Evolutionary conservation across 1,284 basidiomycete species (phyloP).

Genomic region (Sparassis latifolia): DNA sequence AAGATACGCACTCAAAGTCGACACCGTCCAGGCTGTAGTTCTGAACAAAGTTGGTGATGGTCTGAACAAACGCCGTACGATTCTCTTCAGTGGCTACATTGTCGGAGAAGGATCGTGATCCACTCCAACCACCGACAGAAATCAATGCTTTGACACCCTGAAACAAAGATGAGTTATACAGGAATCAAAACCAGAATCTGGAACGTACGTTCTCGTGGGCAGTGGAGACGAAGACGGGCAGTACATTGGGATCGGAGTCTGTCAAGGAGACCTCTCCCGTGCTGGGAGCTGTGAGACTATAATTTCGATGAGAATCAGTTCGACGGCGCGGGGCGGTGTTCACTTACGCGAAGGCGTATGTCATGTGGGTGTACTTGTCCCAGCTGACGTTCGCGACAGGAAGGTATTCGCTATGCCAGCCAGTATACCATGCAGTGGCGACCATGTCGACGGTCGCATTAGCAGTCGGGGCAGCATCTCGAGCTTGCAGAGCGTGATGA

Average conservation of each 20-base stretch:
- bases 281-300: constrained; percentile 19
- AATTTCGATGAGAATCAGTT: not conserved
- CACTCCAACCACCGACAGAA: constrained; percentile 82
- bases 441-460: constrained; percentile 29
- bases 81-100: constrained; percentile 52
- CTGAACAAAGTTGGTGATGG: constrained; percentile 52
- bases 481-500: not conserved
- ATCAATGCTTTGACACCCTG: constrained; percentile 64
- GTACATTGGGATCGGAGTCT: constrained; percentile 16
- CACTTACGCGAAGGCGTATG: constrained; percentile 59
- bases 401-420: constrained; percentile 48
- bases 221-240: constrained; percentile 23
- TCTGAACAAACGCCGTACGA: constrained; percentile 62
- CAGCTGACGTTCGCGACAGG: constrained; percentile 47
- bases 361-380: constrained; percentile 57
- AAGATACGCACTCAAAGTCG: constrained; percentile 62
- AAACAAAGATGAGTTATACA: not conserved
- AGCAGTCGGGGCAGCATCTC: constrained; percentile 1
- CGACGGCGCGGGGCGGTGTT: not conserved
- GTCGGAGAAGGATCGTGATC: constrained; percentile 63
- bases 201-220: constrained; percentile 23
- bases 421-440: constrained; percentile 56
- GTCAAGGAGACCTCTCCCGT: constrained; percentile 16
- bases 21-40: constrained; percentile 70
- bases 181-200: not conserved